These are phyloP conservation scores for Leccinum huronense DNA, from an alignment of 1,284 basidiomycete species.

Conservation along the genomic window DNA sequence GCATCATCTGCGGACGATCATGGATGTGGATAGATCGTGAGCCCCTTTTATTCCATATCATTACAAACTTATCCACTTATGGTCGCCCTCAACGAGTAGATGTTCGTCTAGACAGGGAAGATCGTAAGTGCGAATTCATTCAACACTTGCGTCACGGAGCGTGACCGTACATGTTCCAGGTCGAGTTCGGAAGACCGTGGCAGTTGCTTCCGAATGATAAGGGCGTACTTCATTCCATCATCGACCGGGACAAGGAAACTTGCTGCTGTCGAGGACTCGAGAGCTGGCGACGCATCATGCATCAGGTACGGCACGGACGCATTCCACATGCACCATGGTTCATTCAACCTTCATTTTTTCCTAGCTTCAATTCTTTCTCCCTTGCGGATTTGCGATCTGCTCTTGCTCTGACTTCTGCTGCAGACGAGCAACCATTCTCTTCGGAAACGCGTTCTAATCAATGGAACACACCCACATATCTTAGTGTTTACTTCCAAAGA, in stretches of 20 bases:
- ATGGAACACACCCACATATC: too few relatives aligned
- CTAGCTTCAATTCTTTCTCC: too few relatives aligned
- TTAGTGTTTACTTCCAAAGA: too few relatives aligned
- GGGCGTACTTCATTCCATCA: slow-evolving; percentile 47
- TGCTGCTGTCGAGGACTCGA: too few relatives aligned
- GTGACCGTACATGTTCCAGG: neutral
- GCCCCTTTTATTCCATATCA: slow-evolving; percentile 5
- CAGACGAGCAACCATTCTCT: too few relatives aligned
- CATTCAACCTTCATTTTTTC: too few relatives aligned
- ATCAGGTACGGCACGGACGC: too few relatives aligned
- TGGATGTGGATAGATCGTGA: slow-evolving; percentile 57
- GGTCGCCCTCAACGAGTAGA: slow-evolving; percentile 15
- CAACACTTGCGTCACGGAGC: neutral
- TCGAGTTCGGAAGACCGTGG: slow-evolving; percentile 46
- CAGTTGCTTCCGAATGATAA: slow-evolving; percentile 46
- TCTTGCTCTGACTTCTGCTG: too few relatives aligned
- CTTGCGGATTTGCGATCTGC: too few relatives aligned
- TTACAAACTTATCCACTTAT: slow-evolving; percentile 23
- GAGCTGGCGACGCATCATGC: too few relatives aligned
- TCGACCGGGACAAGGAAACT: slow-evolving; percentile 40
- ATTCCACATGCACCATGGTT: too few relatives aligned
- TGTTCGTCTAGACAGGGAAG: slow-evolving; percentile 39
- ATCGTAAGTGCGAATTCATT: slow-evolving; percentile 30
- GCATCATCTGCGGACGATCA: slow-evolving; percentile 69
- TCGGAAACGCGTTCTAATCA: too few relatives aligned